Evolutionary conservation across 164 flowering plant genomes (phyloP).

Genomic region (Liquidambar formosana): DNA sequence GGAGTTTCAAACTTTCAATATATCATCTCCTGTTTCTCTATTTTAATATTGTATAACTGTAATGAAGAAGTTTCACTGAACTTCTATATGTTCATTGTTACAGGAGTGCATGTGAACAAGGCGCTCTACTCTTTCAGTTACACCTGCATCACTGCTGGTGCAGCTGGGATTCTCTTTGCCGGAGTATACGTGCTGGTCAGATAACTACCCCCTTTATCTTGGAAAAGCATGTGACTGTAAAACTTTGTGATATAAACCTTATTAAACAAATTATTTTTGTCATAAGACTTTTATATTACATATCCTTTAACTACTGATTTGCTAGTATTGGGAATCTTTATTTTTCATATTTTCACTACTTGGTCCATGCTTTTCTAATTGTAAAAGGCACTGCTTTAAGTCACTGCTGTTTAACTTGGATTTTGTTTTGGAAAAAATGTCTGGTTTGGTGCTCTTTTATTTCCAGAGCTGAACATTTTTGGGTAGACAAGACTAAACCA

Average conservation of each 20-base stretch:
- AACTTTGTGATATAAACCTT: no score
- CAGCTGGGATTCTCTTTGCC: slow-evolving; percentile 60
- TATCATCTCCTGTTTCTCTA: background rate
- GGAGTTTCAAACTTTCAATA: background rate
- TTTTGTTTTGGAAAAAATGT: no score
- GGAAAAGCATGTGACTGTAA: background rate
- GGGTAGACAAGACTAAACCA: no score
- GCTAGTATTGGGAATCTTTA: background rate
- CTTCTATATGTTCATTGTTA: slow-evolving; percentile 5
- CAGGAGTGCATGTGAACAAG: slow-evolving; percentile 78
- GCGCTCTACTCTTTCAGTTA: slow-evolving; percentile 70
- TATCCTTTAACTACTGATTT: no score
- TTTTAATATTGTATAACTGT: background rate
- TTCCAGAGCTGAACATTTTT: no score
- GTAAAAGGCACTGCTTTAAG: no score
- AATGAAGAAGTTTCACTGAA: background rate
- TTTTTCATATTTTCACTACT: no score
- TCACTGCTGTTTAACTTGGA: no score
- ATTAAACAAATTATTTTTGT: no score
- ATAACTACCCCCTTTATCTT: background rate
- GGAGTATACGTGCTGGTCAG: slow-evolving; percentile 65
- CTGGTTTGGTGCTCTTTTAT: no score
- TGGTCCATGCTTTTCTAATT: no score
- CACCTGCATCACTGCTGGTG: slow-evolving; percentile 67
- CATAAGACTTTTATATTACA: no score